Base-by-base conservation (phyloP, 2,329 filamentous ascomycete species). In the Pestalotiopsis sp. region DNA sequence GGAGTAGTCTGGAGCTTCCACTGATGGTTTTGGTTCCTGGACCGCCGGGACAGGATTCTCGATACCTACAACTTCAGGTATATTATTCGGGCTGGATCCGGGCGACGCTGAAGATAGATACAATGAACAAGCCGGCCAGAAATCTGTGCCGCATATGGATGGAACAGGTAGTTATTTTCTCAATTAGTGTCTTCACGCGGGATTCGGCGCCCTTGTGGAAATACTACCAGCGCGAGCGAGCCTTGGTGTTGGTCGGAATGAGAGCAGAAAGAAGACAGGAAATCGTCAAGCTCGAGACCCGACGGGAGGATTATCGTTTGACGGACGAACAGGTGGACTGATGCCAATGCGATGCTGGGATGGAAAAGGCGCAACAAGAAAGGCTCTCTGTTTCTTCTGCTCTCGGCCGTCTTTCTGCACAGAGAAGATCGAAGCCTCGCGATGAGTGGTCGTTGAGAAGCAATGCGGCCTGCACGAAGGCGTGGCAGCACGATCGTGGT, bases 391-490 rank as follows among this genome's bases (percentile, higher is more conserved):
- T 36, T 23, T 66, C 39, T 57, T 60, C 14, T 38, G 41, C 36
- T n/a, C 36, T 27, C 41, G 27, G 52, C 64, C 65, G 52, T 61
- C 20, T 23, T 23, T 23, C 66, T 62, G 58, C 57, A 17, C 20
- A 67, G 20, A 23, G 25, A 25, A 20, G 41, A 58, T 20, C 38
- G 20, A 67, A 63, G 58, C 57, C 66, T 69, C 58, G 41, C 68
- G 64, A 56, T 57, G 63, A 66, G 56, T 66, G 63, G 45, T 66
- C 31, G 41, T 66, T 60, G 52, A 63, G 57, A 67, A 63, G 66
- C 66, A 67, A 70, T 72, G 75, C 77, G 72, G 75, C 73, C 80
- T 83, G 82, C 82, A 84, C 76, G 79, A 70, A 82, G 82, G 84
- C 83, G 83, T 85, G 83, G 83, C 77, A 70, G 71, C 67, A 68